phyloP scores from a whole-genome alignment of 345 rosid species.

The Dimocarpus longan region DNA sequence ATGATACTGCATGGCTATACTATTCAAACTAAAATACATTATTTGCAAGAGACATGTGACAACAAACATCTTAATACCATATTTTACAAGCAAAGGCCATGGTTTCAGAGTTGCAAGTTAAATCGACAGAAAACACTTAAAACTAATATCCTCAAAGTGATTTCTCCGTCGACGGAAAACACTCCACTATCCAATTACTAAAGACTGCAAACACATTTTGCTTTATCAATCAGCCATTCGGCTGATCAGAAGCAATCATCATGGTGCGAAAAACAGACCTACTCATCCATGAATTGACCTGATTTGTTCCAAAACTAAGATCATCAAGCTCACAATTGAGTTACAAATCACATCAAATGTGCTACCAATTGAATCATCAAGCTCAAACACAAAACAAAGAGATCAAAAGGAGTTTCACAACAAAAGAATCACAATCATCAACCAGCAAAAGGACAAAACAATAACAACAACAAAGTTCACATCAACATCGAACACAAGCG shows the following conservation, averaged over 20 bases:
- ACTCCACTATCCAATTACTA: neutral
- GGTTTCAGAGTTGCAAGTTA: neutral
- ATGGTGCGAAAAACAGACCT: neutral
- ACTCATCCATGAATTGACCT: neutral
- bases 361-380: neutral
- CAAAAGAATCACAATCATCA: conserved; percentile 14
- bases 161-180: conserved; percentile 7
- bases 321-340: conserved; percentile 2
- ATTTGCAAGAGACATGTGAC: neutral
- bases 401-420: neutral
- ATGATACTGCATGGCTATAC: conserved; percentile 4
- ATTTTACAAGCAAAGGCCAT: neutral
- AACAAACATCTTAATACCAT: neutral
- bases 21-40: conserved; percentile 12
- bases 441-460: neutral
- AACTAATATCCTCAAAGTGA: neutral
- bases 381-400: conserved; percentile 4
- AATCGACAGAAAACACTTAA: neutral
- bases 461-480: conserved; percentile 8
- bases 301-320: conserved; percentile 10
- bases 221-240: conserved; percentile 7
- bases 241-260: conserved; percentile 15
- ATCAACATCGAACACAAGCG: conserved; percentile 9
- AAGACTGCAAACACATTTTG: neutral
- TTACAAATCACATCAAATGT: conserved; percentile 7